Evolutionary conservation across 2,329 filamentous ascomycete species (phyloP), one percentile per base, ranked within the genome.

Genomic region (Lasiodiplodia citricola): DNA sequence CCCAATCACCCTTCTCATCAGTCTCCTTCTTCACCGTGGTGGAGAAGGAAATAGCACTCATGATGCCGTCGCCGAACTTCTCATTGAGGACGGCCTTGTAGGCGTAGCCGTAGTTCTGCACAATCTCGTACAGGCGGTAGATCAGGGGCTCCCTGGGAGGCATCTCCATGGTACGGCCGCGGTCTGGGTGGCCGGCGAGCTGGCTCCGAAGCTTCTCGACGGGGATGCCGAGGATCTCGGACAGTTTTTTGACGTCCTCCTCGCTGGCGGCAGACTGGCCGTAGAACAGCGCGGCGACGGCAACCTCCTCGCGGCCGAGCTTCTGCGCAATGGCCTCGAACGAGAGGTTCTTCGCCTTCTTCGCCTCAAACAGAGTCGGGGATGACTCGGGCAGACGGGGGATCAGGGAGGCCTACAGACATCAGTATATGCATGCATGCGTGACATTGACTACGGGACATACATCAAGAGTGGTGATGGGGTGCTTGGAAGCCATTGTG

Each of bases 21-120:
- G 90, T 90, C 87, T 98, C 95, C 87, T 96, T 97, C 79, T 97
- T 93, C 2, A 98, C 92, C 77, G 93, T 93, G 0, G 93, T 97
- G 65, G 89, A 92, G 80, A 97, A 97, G 18, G 90, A 89, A 76
- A 97, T 97, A 0, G 94, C 95, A 77, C 93, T 97, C 95, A 98
- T 97, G 77, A 98, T 98, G 1, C 95, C 95, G 70, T 86, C 84
- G 8, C 84, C 84, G 74, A 86, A 86, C 85, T 97, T 97, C 87
- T 98, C 95, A 74, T 98, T 97, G 80, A 97, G 79, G 4, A 98
- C 88, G 0, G 94, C 94, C 86, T 97, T 97, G 83, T 96, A 97
- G 0, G 94, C 92, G 79, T 97, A 96, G 1, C 95, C 95, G 76
- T 97, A 97, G 80, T 97, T 98, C 83, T 97, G 94, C 71, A 98